Base-by-base conservation (phyloP, 805 yeast species). In the Dipodascus geniculatus region DNA sequence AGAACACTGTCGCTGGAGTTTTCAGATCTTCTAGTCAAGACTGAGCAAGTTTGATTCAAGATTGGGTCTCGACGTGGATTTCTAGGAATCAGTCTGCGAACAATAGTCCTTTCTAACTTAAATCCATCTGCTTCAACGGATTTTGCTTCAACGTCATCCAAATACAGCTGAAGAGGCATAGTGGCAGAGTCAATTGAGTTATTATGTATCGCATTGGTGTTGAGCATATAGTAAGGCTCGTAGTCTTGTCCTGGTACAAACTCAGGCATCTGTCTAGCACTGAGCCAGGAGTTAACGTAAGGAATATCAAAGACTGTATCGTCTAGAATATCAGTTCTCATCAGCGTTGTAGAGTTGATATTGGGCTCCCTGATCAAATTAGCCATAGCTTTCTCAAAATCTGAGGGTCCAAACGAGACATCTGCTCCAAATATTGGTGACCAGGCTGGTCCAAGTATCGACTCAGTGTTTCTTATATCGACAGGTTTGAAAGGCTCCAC, bases 81-180 rank as follows among this genome's bases (percentile, higher is more conserved):
- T 67, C 97, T 74, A 9, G 98, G 98, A n/a, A 90, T 77, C 35
- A 90, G 81, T 60, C 96, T 74, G 59, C 97, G 77, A n/a, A 88
- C 87, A 49, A 85, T 81, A 20, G 67, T 65, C 48, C 72, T 23
- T 11, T 55, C 55, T 16, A 58, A 49, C 2, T 42, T 48, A 6
- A 54, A 42, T 3, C 50, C 48, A 14, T 42, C 19, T 8, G 54
- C 16, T 3, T 51, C 51, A 2, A 53, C 57, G 3, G 48, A n/a
- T 50, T 61, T 23, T 2, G 64, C 59, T 33, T 51, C 53, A 23
- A 54, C 24, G 38, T 61, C 63, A 9, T 57, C 58, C 4, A 57
- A 16, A 49, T 57, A 53, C 14, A 35, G 44, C 19, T 53, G 23
- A 4, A 62, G 42, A 2, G 74, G 74, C 50, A 67, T 71, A 3